Conservation (phyloP, 768 basidiomycete genomes). For the Harrya chromipes region DNA sequence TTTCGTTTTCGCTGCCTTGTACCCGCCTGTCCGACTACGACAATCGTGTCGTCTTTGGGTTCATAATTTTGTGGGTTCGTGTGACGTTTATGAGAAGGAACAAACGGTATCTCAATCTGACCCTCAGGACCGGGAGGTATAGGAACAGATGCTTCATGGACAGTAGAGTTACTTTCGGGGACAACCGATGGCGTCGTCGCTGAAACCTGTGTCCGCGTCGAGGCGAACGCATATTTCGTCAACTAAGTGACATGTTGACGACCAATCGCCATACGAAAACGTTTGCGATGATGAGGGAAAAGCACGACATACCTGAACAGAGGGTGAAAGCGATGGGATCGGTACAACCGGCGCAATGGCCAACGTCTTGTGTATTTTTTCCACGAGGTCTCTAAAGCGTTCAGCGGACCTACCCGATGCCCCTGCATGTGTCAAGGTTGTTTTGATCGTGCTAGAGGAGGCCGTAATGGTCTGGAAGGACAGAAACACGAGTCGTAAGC, state of each 20-base stretch:
- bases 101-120: conserved; percentile 73
- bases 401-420: conserved; percentile 11
- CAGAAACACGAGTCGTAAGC: conserved; percentile 14
- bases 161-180: neutral
- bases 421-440: conserved; percentile 8
- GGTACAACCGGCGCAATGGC: conserved; percentile 55
- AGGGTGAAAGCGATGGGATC: conserved; percentile 16
- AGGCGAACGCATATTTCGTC: conserved; percentile 3
- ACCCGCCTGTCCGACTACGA: conserved; percentile 64
- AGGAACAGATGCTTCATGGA: conserved; percentile 6
- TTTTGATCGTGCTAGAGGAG: conserved; percentile 3
- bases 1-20: conserved; percentile 64
- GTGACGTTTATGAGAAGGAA: conserved; percentile 62
- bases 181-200: neutral
- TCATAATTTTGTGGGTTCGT: conserved; percentile 10
- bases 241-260: neutral
- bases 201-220: conserved; percentile 7
- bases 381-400: conserved; percentile 52
- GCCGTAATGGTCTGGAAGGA: conserved; percentile 3
- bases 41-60: conserved; percentile 58
- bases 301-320: conserved; percentile 15
- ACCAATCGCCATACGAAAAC: neutral
- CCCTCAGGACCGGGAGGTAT: conserved; percentile 34
- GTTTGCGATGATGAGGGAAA: conserved; percentile 1
- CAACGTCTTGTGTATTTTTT: conserved; percentile 66